These are phyloP conservation scores for Metarhizium robertsii DNA, from an alignment of 2,329 filamentous ascomycete genomes.

Conservation along the genomic window DNA sequence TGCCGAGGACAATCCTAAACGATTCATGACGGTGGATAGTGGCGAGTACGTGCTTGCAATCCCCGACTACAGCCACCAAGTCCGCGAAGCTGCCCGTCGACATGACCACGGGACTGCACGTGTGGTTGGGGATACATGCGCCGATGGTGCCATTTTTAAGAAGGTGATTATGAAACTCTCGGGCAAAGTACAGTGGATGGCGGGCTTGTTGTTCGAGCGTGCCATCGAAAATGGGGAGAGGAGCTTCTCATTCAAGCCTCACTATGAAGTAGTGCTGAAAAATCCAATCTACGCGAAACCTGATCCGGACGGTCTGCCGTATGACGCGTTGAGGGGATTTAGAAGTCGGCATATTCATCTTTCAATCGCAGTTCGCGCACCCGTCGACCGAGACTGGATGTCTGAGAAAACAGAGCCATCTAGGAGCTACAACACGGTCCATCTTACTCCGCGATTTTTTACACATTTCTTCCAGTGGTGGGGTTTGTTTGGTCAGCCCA, in stretches of 20 bases:
- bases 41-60: slow-evolving; percentile 91
- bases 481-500: slow-evolving; percentile 89
- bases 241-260: slow-evolving; percentile 81
- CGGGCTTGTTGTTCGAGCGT: slow-evolving; percentile 85
- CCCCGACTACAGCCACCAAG: slow-evolving; percentile 85
- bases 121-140: slow-evolving; percentile 53
- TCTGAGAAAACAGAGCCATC: slow-evolving; percentile 66
- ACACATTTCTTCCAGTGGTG: slow-evolving; percentile 98
- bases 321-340: slow-evolving; percentile 96
- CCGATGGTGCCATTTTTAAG: slow-evolving; percentile 78
- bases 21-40: slow-evolving; percentile 93
- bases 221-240: slow-evolving; percentile 63
- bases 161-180: slow-evolving; percentile 99
- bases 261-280: slow-evolving; percentile 84
- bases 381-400: slow-evolving; percentile 78
- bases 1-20: slow-evolving; percentile 75
- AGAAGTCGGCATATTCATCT: slow-evolving; percentile 94
- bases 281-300: slow-evolving; percentile 65
- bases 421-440: slow-evolving; percentile 90
- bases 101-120: slow-evolving; percentile 49
- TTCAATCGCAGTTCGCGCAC: slow-evolving; percentile 83
- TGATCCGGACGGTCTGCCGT: slow-evolving; percentile 44
- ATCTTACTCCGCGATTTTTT: slow-evolving; percentile 91
- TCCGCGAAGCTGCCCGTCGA: slow-evolving; percentile 51
- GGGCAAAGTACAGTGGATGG: slow-evolving; percentile 87